Base-by-base conservation (phyloP, 78 protist genomes). In the Acrasis kona region DNA sequence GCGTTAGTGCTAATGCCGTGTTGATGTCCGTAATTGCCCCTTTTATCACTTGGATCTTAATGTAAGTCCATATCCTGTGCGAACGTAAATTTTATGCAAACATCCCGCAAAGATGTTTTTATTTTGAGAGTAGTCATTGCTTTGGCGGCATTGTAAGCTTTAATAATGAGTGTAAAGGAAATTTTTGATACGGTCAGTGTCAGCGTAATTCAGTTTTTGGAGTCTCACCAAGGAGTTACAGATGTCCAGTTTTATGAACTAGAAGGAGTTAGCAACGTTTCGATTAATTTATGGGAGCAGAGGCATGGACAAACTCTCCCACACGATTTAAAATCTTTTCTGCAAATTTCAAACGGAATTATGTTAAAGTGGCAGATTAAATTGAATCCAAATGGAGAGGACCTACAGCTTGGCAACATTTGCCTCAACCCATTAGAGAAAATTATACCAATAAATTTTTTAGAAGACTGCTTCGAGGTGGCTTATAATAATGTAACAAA, bases 171-270 rank as follows among this genome's bases (percentile, higher is more conserved):
- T n/a, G n/a, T n/a, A n/a, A n/a, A n/a, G n/a, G n/a, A n/a, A n/a
- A n/a, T n/a, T n/a, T n/a, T n/a, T n/a, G n/a, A n/a, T n/a, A n/a
- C n/a, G n/a, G n/a, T n/a, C n/a, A n/a, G n/a, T n/a, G n/a, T n/a
- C n/a, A n/a, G n/a, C n/a, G 77, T 57, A 19, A 5, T 67, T 12
- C 77, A 74, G 9, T 57, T 6, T 10, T 19, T 57, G 5, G 77
- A 74, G 61, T 27, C 28, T 37, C 77, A 74, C 7, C 65, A 29
- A 9, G 77, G 6, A 64, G 77, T 74, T 5, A 41, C 77, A 34
- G 77, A 74, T 10, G 77, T 74, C 9, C n/a, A 57, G 57, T 74
- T 74, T 57, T 41, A n/a, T 37, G 67, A 74, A 12, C 50, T 61
- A 67, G 30, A 29, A 64, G 77, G 77, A 6, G 65, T 9, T 6